Base-by-base conservation (phyloP, 2,329 filamentous ascomycete genomes). In the Penicillium sp. region DNA sequence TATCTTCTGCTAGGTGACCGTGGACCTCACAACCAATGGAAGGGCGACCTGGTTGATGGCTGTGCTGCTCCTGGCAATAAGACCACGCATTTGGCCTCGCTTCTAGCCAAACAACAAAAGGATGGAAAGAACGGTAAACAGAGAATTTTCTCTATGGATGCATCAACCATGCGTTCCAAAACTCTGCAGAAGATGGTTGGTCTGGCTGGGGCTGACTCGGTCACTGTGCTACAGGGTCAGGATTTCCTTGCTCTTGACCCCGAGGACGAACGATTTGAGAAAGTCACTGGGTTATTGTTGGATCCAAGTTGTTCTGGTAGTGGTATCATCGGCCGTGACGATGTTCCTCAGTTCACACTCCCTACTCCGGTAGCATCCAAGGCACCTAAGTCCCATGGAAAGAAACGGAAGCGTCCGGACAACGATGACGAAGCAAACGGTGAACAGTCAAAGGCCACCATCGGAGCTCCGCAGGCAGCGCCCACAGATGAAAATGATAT, bases 11-110 rank as follows among this genome's bases (percentile, higher is more conserved):
- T 96, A 47, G 76, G 76, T 0, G 76, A 84, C 8, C 55, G 61
- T 8, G 60, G 59, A 2, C 32, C 50, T 3, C 32, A 41, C 7
- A 78, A 83, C 53, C 40, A 48, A 0, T 70, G 67, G 62, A 40
- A 62, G 3, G 90, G 90, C 23, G 85, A 94, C 66, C 78, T 95
- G 8, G 84, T 97, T n/a, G 94, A 99, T 72, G 90, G 90, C 0
- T 97, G 93, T 70, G 90, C 94, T 0, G 94, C 94, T 0, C 94
- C 94, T 1, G 94, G 94, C 6, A 99, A 99, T 73, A 99, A 99
- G 75, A 97, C 94, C 1, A 97, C 93, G 7, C 94, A 97, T 71
- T 76, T 96, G 43, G 91, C 92, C 0, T 88, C 91, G 2, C 84
- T 97, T 4, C 67, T 94, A 2, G 69, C 68, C 4, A 62, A 63